These are phyloP conservation scores for Pythium plurisporium DNA, from an alignment of 352 stramenopile species.

Conservation along the genomic window DNA sequence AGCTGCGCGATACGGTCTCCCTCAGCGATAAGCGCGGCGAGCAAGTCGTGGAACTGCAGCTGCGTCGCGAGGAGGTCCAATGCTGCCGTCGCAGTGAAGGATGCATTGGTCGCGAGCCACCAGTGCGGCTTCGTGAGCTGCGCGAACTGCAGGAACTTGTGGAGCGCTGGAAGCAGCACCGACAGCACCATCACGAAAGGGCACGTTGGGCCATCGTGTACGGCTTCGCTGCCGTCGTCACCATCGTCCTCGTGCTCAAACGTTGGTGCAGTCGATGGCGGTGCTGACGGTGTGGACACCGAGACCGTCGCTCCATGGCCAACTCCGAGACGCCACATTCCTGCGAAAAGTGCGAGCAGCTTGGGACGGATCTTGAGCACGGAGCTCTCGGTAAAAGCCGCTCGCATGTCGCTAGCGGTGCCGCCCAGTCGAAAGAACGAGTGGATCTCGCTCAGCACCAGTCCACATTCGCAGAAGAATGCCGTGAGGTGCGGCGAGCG, in stretches of 20 bases:
- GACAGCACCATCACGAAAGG: conserved; percentile 70
- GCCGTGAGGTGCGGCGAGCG: conserved; percentile 22
- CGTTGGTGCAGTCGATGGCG: not conserved
- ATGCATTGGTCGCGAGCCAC: conserved; percentile 13
- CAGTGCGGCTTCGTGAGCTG: conserved; percentile 33
- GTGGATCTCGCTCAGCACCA: conserved; percentile 47
- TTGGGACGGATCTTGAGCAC: conserved; percentile 28
- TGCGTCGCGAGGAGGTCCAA: conserved; percentile 32
- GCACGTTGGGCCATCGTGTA: conserved; percentile 7
- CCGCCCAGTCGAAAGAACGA: not conserved
- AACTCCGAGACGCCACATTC: conserved; percentile 2
- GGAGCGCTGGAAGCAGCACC: conserved; percentile 45
- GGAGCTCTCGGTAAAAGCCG: conserved; percentile 18
- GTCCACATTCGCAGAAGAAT: conserved; percentile 36
- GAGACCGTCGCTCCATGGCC: not conserved
- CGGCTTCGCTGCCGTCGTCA: not conserved
- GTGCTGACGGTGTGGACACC: not conserved
- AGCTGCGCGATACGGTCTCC: conserved; percentile 28
- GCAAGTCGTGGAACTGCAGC: conserved; percentile 42
- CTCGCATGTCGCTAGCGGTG: not conserved
- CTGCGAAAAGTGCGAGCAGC: conserved; percentile 19
- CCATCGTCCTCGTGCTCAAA: conserved; percentile 12
- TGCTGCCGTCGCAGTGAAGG: not conserved
- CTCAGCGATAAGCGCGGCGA: conserved; percentile 31
- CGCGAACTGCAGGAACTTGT: conserved; percentile 54